These are phyloP conservation scores for Lipomyces starkeyi DNA, from an alignment of 805 yeast species.

Conservation along the genomic window DNA sequence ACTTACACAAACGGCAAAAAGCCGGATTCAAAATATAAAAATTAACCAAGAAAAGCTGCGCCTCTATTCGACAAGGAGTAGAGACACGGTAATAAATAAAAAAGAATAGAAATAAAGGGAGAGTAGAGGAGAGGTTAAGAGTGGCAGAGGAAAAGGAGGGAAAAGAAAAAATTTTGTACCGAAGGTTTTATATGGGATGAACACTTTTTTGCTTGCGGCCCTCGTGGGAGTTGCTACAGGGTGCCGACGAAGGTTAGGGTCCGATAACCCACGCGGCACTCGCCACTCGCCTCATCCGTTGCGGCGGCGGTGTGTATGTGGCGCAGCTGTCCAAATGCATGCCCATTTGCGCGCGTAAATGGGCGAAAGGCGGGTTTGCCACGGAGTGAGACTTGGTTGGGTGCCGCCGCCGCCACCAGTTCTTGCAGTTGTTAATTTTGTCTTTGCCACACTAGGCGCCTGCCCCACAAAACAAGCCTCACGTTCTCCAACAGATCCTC, in stretches of 20 bases:
- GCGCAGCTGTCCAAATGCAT: background rate
- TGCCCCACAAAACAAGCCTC: slow-evolving; percentile 8
- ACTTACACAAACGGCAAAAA: slow-evolving; percentile 5
- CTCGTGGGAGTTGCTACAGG: background rate
- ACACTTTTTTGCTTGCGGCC: background rate
- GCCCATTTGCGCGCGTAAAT: background rate
- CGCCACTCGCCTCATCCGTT: background rate
- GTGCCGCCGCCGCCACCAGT: background rate
- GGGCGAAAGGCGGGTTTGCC: background rate
- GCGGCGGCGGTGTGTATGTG: background rate
- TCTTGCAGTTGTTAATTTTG: background rate
- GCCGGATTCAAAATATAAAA: slow-evolving; percentile 1
- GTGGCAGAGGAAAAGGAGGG: slow-evolving; percentile 9
- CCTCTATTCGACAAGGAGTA: slow-evolving; percentile 15
- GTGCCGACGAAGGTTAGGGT: slow-evolving; percentile 1
- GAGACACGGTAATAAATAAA: slow-evolving; percentile 11
- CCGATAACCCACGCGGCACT: background rate
- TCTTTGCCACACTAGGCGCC: background rate
- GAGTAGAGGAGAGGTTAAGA: background rate
- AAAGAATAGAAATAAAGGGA: slow-evolving; percentile 10
- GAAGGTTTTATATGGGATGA: background rate
- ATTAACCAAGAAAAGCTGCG: slow-evolving; percentile 6
- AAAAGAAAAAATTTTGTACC: slow-evolving; percentile 17
- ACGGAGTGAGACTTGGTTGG: background rate
- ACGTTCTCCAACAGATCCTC: background rate